phyloP scores from a whole-genome alignment of 2,329 filamentous ascomycete species.

The Hypoxylon sp. region DNA sequence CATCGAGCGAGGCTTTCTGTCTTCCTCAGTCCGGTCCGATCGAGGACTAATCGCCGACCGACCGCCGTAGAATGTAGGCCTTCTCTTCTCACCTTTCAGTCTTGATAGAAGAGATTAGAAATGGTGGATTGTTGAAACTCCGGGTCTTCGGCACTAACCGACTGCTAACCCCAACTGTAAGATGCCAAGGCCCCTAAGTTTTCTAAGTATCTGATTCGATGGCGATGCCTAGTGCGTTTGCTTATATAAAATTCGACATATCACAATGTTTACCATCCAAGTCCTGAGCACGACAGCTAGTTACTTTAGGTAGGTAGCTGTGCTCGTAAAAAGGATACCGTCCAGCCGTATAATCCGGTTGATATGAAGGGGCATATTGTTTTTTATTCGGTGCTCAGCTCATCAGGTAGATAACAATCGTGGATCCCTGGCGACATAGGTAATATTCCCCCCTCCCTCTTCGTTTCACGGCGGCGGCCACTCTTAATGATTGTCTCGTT shows the following conservation, averaged over 20 bases:
- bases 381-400: neutral
- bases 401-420: neutral
- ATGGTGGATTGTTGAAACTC: neutral
- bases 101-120: neutral
- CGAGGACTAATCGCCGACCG: constrained; percentile 10
- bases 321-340: neutral
- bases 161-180: constrained; percentile 1
- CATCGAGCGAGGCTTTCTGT: constrained; percentile 19
- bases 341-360: neutral
- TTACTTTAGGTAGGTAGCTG: neutral
- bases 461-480: constrained; percentile 3
- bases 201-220: neutral
- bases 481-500: constrained; percentile 9
- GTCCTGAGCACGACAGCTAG: neutral
- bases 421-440: neutral
- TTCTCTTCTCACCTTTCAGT: constrained; percentile 14
- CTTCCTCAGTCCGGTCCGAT: neutral
- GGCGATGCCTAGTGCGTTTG: neutral
- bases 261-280: neutral
- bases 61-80: constrained; percentile 10
- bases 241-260: neutral
- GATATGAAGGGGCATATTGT: neutral
- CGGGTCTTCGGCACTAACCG: constrained; percentile 2
- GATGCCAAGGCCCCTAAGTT: neutral
- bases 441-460: constrained; percentile 8